phyloP scores from a whole-genome alignment of 257 asterid species.

The Ocimum tenuiflorum region DNA sequence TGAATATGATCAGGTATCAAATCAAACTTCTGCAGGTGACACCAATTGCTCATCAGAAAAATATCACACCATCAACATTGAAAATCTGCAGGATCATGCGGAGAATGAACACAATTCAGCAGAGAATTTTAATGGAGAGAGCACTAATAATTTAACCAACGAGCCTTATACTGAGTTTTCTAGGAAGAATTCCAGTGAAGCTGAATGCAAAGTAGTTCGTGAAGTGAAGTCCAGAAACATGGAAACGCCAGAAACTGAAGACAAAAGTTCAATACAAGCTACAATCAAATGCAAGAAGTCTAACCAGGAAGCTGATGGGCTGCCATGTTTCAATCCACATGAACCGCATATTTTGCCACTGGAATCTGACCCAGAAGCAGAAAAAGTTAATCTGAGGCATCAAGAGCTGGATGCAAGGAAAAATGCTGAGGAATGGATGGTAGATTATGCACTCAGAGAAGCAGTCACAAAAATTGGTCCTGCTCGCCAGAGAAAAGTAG shows the following conservation, averaged over 20 bases:
- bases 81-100: background rate
- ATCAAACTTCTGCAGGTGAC: constrained; percentile 1
- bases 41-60: constrained; percentile 5
- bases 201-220: background rate
- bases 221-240: background rate
- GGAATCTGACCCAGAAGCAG: constrained; percentile 41
- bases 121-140: background rate
- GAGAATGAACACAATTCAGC: background rate
- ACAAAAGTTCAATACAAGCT: background rate
- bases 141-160: background rate
- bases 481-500: constrained; percentile 48
- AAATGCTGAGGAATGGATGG: constrained; percentile 65
- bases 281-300: constrained; percentile 16
- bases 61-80: background rate
- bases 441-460: constrained; percentile 51
- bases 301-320: constrained; percentile 23
- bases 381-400: constrained; percentile 53
- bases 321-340: constrained; percentile 38
- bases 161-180: background rate
- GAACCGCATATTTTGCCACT: constrained; percentile 40
- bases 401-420: constrained; percentile 41
- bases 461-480: constrained; percentile 40
- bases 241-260: background rate
- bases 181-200: background rate
- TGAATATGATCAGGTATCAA: constrained; percentile 1